Evolutionary conservation across 306 rosid genomes (phyloP).

Genomic region (Prinsepia uniflora): DNA sequence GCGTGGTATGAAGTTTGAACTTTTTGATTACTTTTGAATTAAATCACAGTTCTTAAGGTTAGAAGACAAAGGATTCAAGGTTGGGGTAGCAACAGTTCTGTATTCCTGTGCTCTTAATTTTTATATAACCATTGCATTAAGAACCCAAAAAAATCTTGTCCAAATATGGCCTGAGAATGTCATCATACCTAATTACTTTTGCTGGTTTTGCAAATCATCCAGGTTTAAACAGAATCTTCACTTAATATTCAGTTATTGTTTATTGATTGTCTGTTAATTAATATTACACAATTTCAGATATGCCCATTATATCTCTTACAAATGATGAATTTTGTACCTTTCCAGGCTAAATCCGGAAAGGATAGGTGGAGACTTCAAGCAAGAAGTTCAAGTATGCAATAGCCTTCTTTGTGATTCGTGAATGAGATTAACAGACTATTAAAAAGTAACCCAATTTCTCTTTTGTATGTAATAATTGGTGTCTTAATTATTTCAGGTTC

Average conservation of each 20-base stretch:
- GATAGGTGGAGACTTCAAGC: slow-evolving; percentile 95
- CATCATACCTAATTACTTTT: background rate
- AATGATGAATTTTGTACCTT: slow-evolving; percentile 17
- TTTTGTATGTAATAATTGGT: slow-evolving; percentile 16
- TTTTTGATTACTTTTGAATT: background rate
- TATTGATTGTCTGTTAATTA: slow-evolving; percentile 3
- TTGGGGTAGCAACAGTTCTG: background rate
- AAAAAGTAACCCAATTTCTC: background rate
- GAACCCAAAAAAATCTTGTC: background rate
- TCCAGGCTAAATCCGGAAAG: slow-evolving; percentile 91
- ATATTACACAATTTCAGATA: slow-evolving; percentile 1
- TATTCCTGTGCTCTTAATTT: background rate
- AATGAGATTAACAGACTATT: slow-evolving; percentile 17
- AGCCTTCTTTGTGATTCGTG: slow-evolving; percentile 9
- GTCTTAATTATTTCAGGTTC: slow-evolving; percentile 65
- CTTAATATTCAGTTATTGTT: background rate
- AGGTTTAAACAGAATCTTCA: slow-evolving; percentile 4
- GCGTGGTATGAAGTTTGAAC: background rate
- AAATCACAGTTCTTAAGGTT: background rate
- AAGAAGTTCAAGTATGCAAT: slow-evolving; percentile 85
- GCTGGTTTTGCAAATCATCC: background rate
- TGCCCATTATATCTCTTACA: slow-evolving; percentile 7
- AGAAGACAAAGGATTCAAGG: background rate
- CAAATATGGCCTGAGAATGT: background rate
- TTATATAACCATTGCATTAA: background rate